Base-by-base conservation (phyloP, 2,329 filamentous ascomycete genomes). In the Decorospora gaudefroyi region DNA sequence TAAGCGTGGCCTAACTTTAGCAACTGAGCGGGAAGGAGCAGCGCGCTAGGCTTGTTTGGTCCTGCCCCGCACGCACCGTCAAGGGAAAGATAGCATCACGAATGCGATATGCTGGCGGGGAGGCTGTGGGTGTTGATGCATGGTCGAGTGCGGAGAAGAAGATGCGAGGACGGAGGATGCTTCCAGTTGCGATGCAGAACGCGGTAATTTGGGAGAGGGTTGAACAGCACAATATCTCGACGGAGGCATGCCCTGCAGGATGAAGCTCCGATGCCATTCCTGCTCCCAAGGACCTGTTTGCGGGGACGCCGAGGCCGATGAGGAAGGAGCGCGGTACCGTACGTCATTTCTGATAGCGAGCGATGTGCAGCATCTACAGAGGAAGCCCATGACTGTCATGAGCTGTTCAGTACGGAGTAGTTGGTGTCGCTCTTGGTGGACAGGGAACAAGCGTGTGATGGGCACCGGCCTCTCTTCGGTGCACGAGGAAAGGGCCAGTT, bases 181-280 rank as follows among this genome's bases (percentile, higher is more conserved):
- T 26, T n/a, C n/a, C n/a, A n/a, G n/a, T n/a, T n/a, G n/a, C n/a
- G n/a, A n/a, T n/a, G n/a, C n/a, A n/a, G n/a, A n/a, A n/a, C n/a
- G n/a, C n/a, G n/a, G n/a, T n/a, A n/a, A n/a, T n/a, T n/a, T n/a
- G n/a, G n/a, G n/a, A n/a, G n/a, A n/a, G n/a, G n/a, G n/a, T n/a
- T n/a, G n/a, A n/a, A n/a, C n/a, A n/a, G n/a, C n/a, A n/a, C n/a
- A n/a, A n/a, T n/a, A n/a, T n/a, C n/a, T n/a, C n/a, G n/a, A n/a
- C n/a, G n/a, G n/a, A n/a, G 18, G 36, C 45, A 42, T 49, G 15
- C 46, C 37, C 44, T 46, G 53, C 42, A 56, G 49, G 31, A 46
- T 43, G 31, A 42, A 28, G 25, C 44, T 48, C 30, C 33, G 37
- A 27, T 39, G 33, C 23, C 34, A 41, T 26, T 29, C 38, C 41